These are phyloP conservation scores for Lachancea cidri DNA, from an alignment of 805 yeast species.

Conservation along the genomic window DNA sequence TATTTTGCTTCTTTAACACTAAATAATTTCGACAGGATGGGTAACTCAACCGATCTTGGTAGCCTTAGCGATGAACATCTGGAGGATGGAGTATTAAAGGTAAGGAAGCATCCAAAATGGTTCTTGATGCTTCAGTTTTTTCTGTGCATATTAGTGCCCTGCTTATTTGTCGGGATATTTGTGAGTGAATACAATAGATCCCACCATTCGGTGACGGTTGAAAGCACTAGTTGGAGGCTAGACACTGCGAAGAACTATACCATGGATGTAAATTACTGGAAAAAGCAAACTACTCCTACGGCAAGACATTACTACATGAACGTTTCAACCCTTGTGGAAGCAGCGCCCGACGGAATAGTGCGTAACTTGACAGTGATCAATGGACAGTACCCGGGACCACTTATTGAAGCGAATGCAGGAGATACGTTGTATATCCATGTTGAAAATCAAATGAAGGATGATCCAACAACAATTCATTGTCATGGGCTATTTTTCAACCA, in stretches of 20 bases:
- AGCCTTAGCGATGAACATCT: neutral
- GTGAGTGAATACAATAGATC: neutral
- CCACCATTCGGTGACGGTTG: neutral
- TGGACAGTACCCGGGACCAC: constrained; percentile 47
- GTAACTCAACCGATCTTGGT: neutral
- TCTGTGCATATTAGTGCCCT: constrained; percentile 1
- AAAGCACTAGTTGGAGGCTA: constrained; percentile 20
- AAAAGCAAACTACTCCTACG: constrained; percentile 13
- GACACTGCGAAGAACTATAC: constrained; percentile 25
- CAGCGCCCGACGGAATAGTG: constrained; percentile 29
- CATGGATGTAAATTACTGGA: constrained; percentile 20
- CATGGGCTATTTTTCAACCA: constrained; percentile 46
- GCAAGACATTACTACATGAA: constrained; percentile 24
- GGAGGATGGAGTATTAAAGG: neutral
- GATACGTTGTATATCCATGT: constrained; percentile 43
- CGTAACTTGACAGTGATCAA: constrained; percentile 34
- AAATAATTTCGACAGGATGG: too few relatives aligned
- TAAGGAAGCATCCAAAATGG: neutral
- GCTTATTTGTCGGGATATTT: neutral
- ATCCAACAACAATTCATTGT: constrained; percentile 44
- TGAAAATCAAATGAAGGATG: constrained; percentile 34
- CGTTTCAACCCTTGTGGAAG: constrained; percentile 17
- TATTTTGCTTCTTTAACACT: too few relatives aligned
- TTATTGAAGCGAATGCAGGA: constrained; percentile 39
- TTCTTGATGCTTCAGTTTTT: constrained; percentile 1